phyloP scores from a whole-genome alignment of 768 basidiomycete genomes.

The Mycena galericulata region DNA sequence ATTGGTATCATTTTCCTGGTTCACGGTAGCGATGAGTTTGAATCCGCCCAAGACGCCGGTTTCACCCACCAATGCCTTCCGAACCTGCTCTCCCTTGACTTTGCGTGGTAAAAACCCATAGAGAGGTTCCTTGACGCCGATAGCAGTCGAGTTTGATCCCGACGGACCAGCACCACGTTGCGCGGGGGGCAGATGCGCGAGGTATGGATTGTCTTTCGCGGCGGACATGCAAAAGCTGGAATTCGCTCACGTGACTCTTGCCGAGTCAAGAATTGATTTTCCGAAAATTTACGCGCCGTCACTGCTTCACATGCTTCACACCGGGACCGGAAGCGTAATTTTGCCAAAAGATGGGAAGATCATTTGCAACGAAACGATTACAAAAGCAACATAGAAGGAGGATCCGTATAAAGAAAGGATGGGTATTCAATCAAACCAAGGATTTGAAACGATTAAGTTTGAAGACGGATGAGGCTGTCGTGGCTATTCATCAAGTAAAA shows the following conservation, averaged over 20 bases:
- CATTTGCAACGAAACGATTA: constrained; percentile 61
- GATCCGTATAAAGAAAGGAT: constrained; percentile 65
- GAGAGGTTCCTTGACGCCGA: constrained; percentile 65
- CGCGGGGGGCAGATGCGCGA: constrained; percentile 54
- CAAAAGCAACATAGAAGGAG: constrained; percentile 66
- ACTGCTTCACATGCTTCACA: too few relatives aligned
- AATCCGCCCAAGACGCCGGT: neutral
- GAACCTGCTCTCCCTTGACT: constrained; percentile 74
- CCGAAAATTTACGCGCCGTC: too few relatives aligned
- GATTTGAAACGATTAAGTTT: constrained; percentile 67
- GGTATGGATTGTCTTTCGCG: constrained; percentile 63
- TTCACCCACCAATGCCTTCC: constrained; percentile 73
- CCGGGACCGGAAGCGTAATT: too few relatives aligned
- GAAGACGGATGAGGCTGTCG: constrained; percentile 72
- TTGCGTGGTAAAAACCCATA: constrained; percentile 80
- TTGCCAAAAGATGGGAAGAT: constrained; percentile 28
- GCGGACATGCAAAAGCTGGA: constrained; percentile 12
- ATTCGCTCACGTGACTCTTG: constrained; percentile 8
- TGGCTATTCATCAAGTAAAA: constrained; percentile 72
- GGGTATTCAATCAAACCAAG: constrained; percentile 71
- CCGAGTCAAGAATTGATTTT: constrained; percentile 19
- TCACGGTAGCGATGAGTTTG: neutral
- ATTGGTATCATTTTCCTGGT: constrained; percentile 82
- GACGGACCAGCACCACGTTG: constrained; percentile 48
- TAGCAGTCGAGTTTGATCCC: constrained; percentile 31